Evolutionary conservation across 2,329 filamentous ascomycete species (phyloP), one percentile per base, ranked within the genome.

Genomic region (Pezicula neosporulosa): DNA sequence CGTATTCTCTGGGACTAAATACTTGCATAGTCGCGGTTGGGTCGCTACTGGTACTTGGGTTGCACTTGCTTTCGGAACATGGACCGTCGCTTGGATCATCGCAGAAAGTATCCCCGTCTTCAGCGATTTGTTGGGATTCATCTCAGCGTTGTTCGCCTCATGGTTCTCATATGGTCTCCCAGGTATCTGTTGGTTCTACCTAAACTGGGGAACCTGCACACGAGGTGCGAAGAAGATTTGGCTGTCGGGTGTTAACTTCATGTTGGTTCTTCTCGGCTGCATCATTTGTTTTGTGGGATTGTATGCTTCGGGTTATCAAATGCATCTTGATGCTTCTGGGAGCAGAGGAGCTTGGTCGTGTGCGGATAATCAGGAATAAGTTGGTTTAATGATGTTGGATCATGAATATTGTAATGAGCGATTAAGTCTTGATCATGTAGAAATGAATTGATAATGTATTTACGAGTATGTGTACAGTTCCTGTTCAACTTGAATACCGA

Each of bases 71-170:
- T 62, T 76, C 0, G 64, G 56, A 7, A 63, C 81, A 9, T 89
- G 85, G 85, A 57, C 80, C 5, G 47, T 86, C 3, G 81, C 83
- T 3, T 86, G 83, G 75, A 67, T 89, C 54, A 82, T 90, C 50
- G 83, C 86, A 10, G 78, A 85, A 63, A 80, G 82, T 0, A 83
- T 89, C 8, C 86, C 86, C 1, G 78, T 82, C 28, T 90, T 89
- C 70, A 82, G 81, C 63, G 75, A 81, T 37, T 70, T 90, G 9
- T 70, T 89, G 3, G 80, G 80, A 4, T 68, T 89, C 35, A 80
- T 89, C 59, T 76, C 73, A 24, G 77, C 84, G 1, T 67, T 87
- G 2, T 87, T 87, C 53, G 81, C 78, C 18, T 82, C 77, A 49
- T 88, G 85, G 85, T 89, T 89, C 66, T 84, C 80, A 48, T 77